Percentiles rank a stretch among this genome's conserved stretches.
phyloP scores from a whole-genome alignment of 768 basidiomycete genomes.

The Tylopilus sp. region DNA sequence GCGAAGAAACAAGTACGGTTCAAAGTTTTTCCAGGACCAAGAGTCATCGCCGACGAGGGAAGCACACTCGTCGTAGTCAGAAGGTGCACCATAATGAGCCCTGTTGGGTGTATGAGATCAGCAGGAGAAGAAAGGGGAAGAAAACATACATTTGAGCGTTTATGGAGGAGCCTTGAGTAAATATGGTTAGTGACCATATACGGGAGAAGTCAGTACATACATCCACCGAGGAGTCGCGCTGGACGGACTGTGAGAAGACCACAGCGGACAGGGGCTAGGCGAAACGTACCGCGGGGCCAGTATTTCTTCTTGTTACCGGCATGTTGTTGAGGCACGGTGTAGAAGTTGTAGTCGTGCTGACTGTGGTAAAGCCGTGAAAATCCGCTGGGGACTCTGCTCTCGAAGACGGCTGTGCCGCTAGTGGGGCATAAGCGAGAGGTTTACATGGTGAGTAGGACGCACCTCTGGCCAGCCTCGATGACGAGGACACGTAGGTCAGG shows the following conservation, averaged over 20 bases:
- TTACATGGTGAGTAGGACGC: not conserved
- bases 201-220: constrained; percentile 39
- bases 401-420: constrained; percentile 43
- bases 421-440: not conserved
- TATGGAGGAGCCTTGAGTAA: constrained; percentile 50
- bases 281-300: constrained; percentile 61
- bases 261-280: too few relatives aligned
- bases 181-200: not conserved
- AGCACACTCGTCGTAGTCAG: constrained; percentile 69
- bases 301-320: constrained; percentile 46
- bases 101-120: constrained; percentile 15
- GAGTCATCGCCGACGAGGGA: constrained; percentile 47
- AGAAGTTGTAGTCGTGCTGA: constrained; percentile 50
- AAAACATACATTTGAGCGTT: constrained; percentile 51
- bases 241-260: not conserved
- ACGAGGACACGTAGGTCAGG: constrained; percentile 36
- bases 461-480: constrained; percentile 48
- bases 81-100: constrained; percentile 62
- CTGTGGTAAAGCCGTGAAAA: constrained; percentile 41
- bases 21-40: constrained; percentile 56
- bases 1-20: constrained; percentile 33
- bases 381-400: constrained; percentile 43
- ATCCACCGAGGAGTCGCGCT: constrained; percentile 74
- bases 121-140: not conserved
- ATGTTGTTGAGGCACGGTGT: constrained; percentile 53